Evolutionary conservation across 2,329 filamentous ascomycete genomes (phyloP).

Genomic region (Tolypocladium inflatum): DNA sequence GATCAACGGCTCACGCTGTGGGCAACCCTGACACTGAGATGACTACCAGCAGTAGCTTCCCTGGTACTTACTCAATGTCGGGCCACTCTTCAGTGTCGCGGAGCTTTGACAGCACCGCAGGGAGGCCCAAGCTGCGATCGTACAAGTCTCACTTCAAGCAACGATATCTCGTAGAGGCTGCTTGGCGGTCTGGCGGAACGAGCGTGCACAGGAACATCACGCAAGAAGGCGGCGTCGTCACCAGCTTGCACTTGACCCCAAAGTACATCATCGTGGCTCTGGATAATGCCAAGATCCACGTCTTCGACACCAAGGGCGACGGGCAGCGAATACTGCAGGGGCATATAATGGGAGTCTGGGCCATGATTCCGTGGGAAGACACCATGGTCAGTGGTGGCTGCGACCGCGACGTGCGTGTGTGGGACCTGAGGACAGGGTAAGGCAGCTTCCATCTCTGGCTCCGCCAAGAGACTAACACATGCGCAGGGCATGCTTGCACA

Average conservation of each 20-base stretch:
- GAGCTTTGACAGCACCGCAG: conserved; percentile 43
- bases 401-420: conserved; percentile 91
- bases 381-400: conserved; percentile 92
- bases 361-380: conserved; percentile 97
- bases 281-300: conserved; percentile 97
- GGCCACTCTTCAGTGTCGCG: conserved; percentile 31
- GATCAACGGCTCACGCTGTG: conserved; percentile 18
- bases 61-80: conserved; percentile 29
- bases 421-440: conserved; percentile 90
- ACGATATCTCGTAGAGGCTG: conserved; percentile 91
- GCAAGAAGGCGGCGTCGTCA: conserved; percentile 93
- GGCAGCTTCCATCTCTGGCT: conserved; percentile 14
- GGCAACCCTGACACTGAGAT: conserved; percentile 26
- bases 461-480: conserved; percentile 9
- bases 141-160: conserved; percentile 98
- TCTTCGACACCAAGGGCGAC: conserved; percentile 87
- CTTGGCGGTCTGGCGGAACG: conserved; percentile 87
- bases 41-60: conserved; percentile 30
- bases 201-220: conserved; percentile 82
- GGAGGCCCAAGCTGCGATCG: conserved; percentile 60
- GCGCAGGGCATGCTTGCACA: conserved; percentile 62
- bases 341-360: conserved; percentile 99
- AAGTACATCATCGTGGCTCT: conserved; percentile 97
- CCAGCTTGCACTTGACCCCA: conserved; percentile 83
- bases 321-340: conserved; percentile 83